Conservation (phyloP, 495 filamentous ascomycete genomes). For the Rostrohypoxylon terebratum region DNA sequence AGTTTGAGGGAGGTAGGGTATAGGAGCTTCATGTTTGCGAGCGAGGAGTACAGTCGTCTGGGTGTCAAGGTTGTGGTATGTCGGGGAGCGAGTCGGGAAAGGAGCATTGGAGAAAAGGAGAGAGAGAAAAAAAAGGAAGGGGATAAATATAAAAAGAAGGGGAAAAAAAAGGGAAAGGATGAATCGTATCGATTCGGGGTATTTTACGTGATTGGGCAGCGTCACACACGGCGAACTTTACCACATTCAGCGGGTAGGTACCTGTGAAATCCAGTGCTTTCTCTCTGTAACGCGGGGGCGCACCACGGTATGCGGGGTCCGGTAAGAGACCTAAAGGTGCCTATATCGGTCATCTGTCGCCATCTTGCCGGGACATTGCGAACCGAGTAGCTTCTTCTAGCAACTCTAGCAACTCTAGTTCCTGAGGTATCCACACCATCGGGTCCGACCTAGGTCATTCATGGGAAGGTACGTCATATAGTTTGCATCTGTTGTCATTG, state of each 20-base stretch:
- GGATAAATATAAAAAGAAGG: background rate
- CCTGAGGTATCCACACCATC: conserved; percentile 17
- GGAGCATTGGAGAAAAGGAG: background rate
- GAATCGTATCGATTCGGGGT: background rate
- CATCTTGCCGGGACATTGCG: conserved; percentile 27
- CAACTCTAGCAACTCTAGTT: background rate
- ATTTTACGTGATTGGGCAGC: background rate
- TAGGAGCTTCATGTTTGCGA: conserved; percentile 64
- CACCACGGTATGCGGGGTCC: conserved; percentile 28
- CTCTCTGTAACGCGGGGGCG: conserved; percentile 13
- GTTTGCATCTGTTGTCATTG: background rate
- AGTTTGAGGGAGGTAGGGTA: conserved; percentile 69
- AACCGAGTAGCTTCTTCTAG: conserved; percentile 32
- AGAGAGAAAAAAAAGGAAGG: background rate
- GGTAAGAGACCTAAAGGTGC: conserved; percentile 3
- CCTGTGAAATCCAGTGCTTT: background rate
- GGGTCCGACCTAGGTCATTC: background rate
- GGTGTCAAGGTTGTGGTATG: background rate
- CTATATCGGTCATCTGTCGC: conserved; percentile 24
- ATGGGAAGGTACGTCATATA: background rate
- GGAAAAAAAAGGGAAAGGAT: background rate
- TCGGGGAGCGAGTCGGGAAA: background rate
- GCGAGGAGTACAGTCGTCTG: conserved; percentile 4
- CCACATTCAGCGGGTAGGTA: background rate
- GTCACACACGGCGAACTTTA: background rate